Conservation (phyloP, 768 basidiomycete species). For the Tremella yokohamensis region DNA sequence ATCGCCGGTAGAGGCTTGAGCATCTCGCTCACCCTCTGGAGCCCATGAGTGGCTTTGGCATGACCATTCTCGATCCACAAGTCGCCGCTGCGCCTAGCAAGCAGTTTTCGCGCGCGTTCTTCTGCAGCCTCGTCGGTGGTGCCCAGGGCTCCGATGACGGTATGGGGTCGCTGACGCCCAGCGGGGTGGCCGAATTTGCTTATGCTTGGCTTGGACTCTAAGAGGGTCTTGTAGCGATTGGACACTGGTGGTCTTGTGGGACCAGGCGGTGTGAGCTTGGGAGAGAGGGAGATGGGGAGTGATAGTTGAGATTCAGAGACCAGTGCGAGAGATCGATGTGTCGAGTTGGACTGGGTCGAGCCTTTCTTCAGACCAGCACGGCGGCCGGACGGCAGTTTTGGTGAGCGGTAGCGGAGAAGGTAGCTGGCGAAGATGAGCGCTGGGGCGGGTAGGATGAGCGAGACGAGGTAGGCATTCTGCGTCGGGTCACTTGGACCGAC, state of each 20-base stretch:
- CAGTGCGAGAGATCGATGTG: constrained; percentile 38
- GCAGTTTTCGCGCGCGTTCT: constrained; percentile 20
- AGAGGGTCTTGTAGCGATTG: constrained; percentile 18
- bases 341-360: constrained; percentile 16
- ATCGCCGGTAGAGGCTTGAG: constrained; percentile 40
- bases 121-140: constrained; percentile 22
- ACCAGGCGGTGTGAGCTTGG: constrained; percentile 35
- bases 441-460: constrained; percentile 22
- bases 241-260: constrained; percentile 16
- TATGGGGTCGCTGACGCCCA: constrained; percentile 22
- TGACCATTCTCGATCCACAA: constrained; percentile 42
- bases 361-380: constrained; percentile 13
- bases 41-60: constrained; percentile 26
- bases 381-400: neutral
- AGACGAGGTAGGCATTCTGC: constrained; percentile 20
- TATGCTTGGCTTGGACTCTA: constrained; percentile 38
- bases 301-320: constrained; percentile 34
- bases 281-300: constrained; percentile 35
- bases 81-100: constrained; percentile 36
- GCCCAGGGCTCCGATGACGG: constrained; percentile 23
- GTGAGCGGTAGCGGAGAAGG: constrained; percentile 27
- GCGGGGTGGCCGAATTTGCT: constrained; percentile 24
- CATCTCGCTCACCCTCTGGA: constrained; percentile 39
- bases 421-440: constrained; percentile 25
- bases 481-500: constrained; percentile 10